Evolutionary conservation across 1,284 basidiomycete species (phyloP), one percentile per base, ranked within the genome.

Genomic region (Tranzscheliella williamsii): DNA sequence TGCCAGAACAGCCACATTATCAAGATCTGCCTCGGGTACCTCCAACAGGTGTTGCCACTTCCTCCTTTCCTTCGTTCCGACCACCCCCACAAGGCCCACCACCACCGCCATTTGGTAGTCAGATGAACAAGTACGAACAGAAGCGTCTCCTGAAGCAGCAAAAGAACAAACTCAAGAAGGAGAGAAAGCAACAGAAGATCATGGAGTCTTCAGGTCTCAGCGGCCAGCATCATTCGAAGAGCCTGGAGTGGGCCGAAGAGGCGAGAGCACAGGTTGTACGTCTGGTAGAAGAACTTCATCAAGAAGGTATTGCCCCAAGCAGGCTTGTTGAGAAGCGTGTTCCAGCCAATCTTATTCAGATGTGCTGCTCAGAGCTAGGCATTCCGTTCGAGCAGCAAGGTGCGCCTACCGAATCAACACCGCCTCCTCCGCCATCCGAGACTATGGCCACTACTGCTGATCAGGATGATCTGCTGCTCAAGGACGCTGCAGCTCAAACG

Each of bases 161-260:
- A 18, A 55, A 42, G 37, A 55, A 36, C 24, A 33, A 40, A 33
- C 44, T 46, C 17, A 62, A 55, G 34, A 49, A 48, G 37, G 46
- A 30, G n/a, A 44, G 33, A 18, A 53, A 53, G 41, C 45, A 42
- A 23, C 38, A 45, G 13, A 29, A 29, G n/a, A n/a, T n/a, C n/a
- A n/a, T n/a, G n/a, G n/a, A n/a, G n/a, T n/a, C n/a, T n/a, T 29
- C 16, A 30, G 32, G 33, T 43, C 30, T 36, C 41, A 51, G 54
- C 48, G 18, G 38, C 43, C 5, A 30, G 9, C 27, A 29, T 11
- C 27, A 29, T 29, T n/a, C n/a, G n/a, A n/a, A 27, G 8, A 27
- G 15, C 26, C 26, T 27, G 8, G 15, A 27, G 6, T 37, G 35
- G 18, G 11, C 35, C 16, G 35, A 37, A 5, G 35, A 37, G 11